Evolutionary conservation across 1,284 basidiomycete species (phyloP).

Genomic region (Termitomyces sp.): DNA sequence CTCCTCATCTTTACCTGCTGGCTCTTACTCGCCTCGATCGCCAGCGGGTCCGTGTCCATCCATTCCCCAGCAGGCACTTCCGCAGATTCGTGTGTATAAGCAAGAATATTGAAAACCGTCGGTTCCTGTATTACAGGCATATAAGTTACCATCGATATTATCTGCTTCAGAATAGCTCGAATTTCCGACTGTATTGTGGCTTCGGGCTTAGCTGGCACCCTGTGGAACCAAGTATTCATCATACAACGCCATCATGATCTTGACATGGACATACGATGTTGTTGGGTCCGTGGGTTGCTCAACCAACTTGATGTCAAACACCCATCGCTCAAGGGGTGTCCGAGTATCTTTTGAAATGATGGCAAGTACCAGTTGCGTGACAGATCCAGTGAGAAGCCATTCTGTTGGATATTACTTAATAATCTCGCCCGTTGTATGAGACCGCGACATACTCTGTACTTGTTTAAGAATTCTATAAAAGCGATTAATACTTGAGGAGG

Average conservation of each 20-base stretch:
- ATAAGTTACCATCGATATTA: conserved; percentile 94
- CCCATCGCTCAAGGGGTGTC: conserved; percentile 94
- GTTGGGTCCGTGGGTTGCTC: conserved; percentile 45
- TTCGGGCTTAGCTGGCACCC: conserved; percentile 65
- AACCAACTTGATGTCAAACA: conserved; percentile 90
- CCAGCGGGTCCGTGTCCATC: conserved; percentile 92
- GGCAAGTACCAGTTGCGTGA: conserved; percentile 90
- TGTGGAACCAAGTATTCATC: conserved; percentile 19
- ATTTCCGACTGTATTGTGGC: conserved; percentile 97
- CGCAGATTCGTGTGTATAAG: conserved; percentile 85
- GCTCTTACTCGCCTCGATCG: conserved; percentile 93
- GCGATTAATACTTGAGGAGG: conserved; percentile 3
- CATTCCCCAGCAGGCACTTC: conserved; percentile 88
- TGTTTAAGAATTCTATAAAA: conserved; percentile 76
- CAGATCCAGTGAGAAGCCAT: conserved; percentile 88
- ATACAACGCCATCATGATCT: conserved; percentile 1
- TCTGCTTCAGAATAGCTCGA: conserved; percentile 96
- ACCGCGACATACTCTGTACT: conserved; percentile 68
- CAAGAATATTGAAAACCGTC: conserved; percentile 93
- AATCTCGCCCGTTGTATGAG: not conserved
- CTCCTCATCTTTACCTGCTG: conserved; percentile 92
- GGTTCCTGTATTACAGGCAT: conserved; percentile 93
- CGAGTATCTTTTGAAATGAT: conserved; percentile 95
- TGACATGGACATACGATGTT: conserved; percentile 35
- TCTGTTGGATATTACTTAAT: conserved; percentile 39